phyloP scores from a whole-genome alignment of 495 filamentous ascomycete genomes.

The Neurospora discreta region DNA sequence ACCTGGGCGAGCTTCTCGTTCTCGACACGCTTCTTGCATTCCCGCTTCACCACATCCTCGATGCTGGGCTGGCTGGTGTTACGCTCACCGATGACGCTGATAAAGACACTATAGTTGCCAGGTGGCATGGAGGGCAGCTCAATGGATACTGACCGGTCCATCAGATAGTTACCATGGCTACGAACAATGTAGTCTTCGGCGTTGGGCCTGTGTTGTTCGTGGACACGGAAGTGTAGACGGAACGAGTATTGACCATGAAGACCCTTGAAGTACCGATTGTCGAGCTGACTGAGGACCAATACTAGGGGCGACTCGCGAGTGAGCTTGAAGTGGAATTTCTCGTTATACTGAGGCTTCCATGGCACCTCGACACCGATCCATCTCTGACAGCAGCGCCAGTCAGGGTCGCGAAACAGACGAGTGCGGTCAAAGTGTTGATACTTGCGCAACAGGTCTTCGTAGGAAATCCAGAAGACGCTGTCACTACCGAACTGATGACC shows the following conservation, averaged over 20 bases:
- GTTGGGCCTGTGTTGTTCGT: constrained; percentile 52
- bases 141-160: constrained; percentile 38
- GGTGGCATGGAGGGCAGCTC: constrained; percentile 52
- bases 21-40: constrained; percentile 50
- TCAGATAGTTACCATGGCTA: constrained; percentile 60
- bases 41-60: constrained; percentile 60
- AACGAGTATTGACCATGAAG: constrained; percentile 75
- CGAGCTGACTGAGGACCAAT: constrained; percentile 78
- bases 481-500: constrained; percentile 88
- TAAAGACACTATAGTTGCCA: constrained; percentile 70
- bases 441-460: constrained; percentile 74
- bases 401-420: constrained; percentile 63
- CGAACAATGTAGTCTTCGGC: constrained; percentile 82
- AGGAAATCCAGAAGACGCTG: constrained; percentile 62
- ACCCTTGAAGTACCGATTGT: constrained; percentile 77
- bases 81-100: constrained; percentile 68
- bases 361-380: constrained; percentile 84
- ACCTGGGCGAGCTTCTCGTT: constrained; percentile 78
- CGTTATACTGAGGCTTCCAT: constrained; percentile 81
- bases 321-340: constrained; percentile 71
- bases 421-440: constrained; percentile 84
- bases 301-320: constrained; percentile 61
- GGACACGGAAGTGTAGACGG: constrained; percentile 76
- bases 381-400: constrained; percentile 77
- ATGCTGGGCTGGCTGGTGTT: constrained; percentile 40